Base-by-base conservation (phyloP, 2,329 filamentous ascomycete genomes). In the Botrytis paeoniae region DNA sequence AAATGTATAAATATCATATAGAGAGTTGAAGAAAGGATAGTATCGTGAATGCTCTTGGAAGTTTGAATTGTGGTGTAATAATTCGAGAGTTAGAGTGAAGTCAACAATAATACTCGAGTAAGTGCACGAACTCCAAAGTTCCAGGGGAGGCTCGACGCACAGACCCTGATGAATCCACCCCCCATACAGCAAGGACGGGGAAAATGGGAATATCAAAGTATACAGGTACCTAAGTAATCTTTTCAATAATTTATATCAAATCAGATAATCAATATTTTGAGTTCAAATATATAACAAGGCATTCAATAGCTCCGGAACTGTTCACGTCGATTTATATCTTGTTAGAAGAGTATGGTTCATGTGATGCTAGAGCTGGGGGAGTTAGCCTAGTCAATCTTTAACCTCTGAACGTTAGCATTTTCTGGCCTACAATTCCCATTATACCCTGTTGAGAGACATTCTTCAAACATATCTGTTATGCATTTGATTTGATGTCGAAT, bases 221-320 rank as follows among this genome's bases (percentile, higher is more conserved):
- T 12, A 51, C 48, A 14, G 1, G 25, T n/a, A n/a, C 12, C 48
- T 51, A n/a, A 4, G 4, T 14, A 51, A 25, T 51, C 10, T 51
- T 5, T 51, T 14, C 8, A 14, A 51, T 51, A 51, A 1, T 51
- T 0, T 0, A n/a, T 51, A 51, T n/a, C 12, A 51, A 51, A 51
- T 14, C 12, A 5, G 14, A n/a, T 0, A 51, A 51, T 51, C 1
- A 14, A 7, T 14, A 0, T 7, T 14, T 0, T 20, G 10, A 3
- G 25, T n/a, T n/a, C 12, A 51, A n/a, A 6, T 14, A 0, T 6
- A 51, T 10, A 2, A 0, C 5, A 6, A 51, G 4, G 1, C n/a
- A n/a, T n/a, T 51, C 10, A 7, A 51, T 3, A 14, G 48, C 25
- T n/a, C 10, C 14, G 10, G 22, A n/a, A 10, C 9, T 25, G 12